Conservation (phyloP, 768 basidiomycete genomes). For the Tricholoma furcatifolium region DNA sequence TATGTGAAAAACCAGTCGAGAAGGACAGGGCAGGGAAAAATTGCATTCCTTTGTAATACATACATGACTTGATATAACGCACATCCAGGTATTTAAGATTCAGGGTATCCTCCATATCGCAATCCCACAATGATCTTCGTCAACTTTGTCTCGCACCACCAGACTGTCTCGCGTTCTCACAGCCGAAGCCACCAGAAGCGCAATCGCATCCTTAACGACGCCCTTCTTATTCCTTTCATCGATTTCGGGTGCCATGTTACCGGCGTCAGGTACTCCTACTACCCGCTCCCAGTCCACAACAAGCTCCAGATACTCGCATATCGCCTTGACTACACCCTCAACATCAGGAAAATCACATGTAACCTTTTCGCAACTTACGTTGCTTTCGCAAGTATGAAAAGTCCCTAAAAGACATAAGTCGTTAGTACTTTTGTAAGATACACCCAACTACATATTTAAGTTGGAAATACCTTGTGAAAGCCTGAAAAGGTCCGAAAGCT, state of each 20-base stretch:
- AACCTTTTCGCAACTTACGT: too few species aligned
- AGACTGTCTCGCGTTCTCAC: slow-evolving; percentile 51
- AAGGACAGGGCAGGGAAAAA: too few species aligned
- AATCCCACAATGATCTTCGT: slow-evolving; percentile 57
- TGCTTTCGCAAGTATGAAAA: too few species aligned
- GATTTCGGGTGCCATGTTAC: neutral
- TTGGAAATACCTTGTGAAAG: too few species aligned
- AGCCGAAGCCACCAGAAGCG: slow-evolving; percentile 52
- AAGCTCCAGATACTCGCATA: slow-evolving; percentile 59
- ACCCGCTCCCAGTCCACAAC: slow-evolving; percentile 64
- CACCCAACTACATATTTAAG: too few species aligned
- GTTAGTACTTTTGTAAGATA: too few species aligned
- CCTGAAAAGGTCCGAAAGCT: too few species aligned
- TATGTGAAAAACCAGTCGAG: too few species aligned
- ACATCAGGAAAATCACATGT: too few species aligned
- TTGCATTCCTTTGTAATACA: too few species aligned
- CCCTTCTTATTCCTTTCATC: slow-evolving; percentile 31
- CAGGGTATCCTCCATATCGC: slow-evolving; percentile 67
- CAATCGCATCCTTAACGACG: slow-evolving; percentile 47
- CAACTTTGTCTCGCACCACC: slow-evolving; percentile 54
- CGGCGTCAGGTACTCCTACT: slow-evolving; percentile 23
- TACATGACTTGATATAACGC: too few species aligned
- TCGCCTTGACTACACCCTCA: slow-evolving; percentile 52
- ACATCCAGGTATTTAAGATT: neutral
- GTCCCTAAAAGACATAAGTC: too few species aligned